Conservation (phyloP, 257 asterid species). For the Asclepias syriaca region DNA sequence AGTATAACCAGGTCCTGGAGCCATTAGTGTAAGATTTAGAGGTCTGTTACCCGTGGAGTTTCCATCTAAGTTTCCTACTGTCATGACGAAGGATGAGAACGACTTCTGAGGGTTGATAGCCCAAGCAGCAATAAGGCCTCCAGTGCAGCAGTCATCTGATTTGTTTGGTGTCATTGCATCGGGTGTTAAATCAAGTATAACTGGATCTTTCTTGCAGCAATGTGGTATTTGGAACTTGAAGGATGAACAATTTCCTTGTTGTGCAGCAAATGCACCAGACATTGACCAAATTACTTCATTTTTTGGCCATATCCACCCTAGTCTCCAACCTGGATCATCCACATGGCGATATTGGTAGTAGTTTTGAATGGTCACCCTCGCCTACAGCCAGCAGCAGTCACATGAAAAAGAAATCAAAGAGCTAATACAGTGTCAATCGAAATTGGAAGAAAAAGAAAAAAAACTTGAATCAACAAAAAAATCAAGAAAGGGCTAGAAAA, state of each 20-base stretch:
- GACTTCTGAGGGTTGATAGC: slow-evolving; percentile 44
- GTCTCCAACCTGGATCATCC: slow-evolving; percentile 60
- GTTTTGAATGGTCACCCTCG: slow-evolving; percentile 62
- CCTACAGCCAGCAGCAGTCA: slow-evolving; percentile 29
- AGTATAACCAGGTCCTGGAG: slow-evolving; percentile 66
- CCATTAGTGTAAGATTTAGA: slow-evolving; percentile 41
- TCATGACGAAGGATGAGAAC: slow-evolving; percentile 40
- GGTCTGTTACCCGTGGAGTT: slow-evolving; percentile 38
- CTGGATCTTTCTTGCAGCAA: slow-evolving; percentile 47
- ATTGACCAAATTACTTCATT: slow-evolving; percentile 56
- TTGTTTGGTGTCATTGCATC: slow-evolving; percentile 35
- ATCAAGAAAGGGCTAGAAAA: background rate
- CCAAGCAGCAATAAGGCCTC: slow-evolving; percentile 47
- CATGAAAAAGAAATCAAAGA: background rate
- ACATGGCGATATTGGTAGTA: slow-evolving; percentile 59
- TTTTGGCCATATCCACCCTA: slow-evolving; percentile 60
- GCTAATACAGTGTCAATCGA: background rate
- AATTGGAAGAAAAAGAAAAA: background rate
- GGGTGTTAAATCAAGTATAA: slow-evolving; percentile 37
- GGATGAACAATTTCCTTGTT: slow-evolving; percentile 57
- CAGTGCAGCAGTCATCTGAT: slow-evolving; percentile 44
- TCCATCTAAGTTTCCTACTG: slow-evolving; percentile 52
- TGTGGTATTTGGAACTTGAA: slow-evolving; percentile 48
- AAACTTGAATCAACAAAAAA: background rate
- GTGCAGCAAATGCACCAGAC: slow-evolving; percentile 49